Conservation (phyloP, 805 yeast species). For the Candida pseudofarinosa region DNA sequence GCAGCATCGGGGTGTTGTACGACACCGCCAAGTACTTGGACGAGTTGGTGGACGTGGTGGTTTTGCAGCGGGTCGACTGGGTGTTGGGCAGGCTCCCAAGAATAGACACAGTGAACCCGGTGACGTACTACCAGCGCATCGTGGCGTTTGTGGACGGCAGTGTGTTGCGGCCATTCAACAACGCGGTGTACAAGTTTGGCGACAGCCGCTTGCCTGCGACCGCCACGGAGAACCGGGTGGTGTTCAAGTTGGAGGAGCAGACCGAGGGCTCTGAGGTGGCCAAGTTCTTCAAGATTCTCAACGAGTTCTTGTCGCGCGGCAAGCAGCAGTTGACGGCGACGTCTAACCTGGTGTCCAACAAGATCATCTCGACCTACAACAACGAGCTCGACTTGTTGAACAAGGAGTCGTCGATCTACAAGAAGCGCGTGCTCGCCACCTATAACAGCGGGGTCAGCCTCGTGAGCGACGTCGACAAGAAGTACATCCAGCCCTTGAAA, state of each 20-base stretch:
- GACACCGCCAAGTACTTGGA: constrained; percentile 19
- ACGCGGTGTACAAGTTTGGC: constrained; percentile 12
- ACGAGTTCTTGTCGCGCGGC: constrained; percentile 15
- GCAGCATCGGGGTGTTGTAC: constrained; percentile 15
- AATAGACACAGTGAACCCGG: constrained; percentile 8
- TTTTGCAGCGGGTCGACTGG: constrained; percentile 21
- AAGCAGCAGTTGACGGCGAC: constrained; percentile 24
- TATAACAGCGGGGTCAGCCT: constrained; percentile 31
- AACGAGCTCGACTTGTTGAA: constrained; percentile 23
- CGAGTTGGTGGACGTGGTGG: constrained; percentile 18
- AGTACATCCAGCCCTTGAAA: constrained; percentile 37
- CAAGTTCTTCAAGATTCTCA: constrained; percentile 17
- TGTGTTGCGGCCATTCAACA: constrained; percentile 11
- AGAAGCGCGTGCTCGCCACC: constrained; percentile 26
- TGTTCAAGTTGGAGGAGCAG: constrained; percentile 18
- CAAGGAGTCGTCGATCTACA: constrained; percentile 13
- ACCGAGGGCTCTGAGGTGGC: constrained; percentile 12
- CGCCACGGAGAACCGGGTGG: constrained; percentile 22
- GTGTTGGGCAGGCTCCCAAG: constrained; percentile 10
- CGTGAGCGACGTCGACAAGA: constrained; percentile 29
- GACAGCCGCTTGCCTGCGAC: constrained; percentile 25
- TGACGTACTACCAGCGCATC: constrained; percentile 7
- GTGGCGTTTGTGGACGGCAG: constrained; percentile 5
- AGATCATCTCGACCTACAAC: constrained; percentile 31
- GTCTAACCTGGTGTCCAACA: constrained; percentile 24